Evolutionary conservation across 371 early-diverging fungal species (phyloP).

Genomic region (Rhizopus delemar): DNA sequence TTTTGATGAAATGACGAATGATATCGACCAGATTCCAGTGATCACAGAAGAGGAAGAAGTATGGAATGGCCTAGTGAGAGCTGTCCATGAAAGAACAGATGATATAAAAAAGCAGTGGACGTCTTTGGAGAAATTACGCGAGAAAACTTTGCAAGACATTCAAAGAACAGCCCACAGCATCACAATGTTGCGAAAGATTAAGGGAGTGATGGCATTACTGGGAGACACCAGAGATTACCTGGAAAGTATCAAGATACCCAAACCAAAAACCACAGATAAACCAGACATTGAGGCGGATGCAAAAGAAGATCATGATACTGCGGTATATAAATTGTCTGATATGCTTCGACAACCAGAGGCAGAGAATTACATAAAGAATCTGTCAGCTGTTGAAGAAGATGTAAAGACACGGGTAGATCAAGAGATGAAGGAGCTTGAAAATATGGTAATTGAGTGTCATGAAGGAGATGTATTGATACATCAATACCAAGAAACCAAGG

Average conservation of each 20-base stretch:
- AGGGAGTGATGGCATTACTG: conserved; percentile 30
- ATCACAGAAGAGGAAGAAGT: background rate
- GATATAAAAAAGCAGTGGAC: conserved; percentile 21
- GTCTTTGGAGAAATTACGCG: conserved; percentile 5
- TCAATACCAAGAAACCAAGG: conserved; percentile 22
- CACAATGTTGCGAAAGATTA: conserved; percentile 39
- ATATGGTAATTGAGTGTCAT: conserved; percentile 9
- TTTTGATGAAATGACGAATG: conserved; percentile 28
- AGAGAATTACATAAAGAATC: conserved; percentile 1
- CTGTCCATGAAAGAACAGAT: conserved; percentile 7
- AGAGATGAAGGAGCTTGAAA: conserved; percentile 11
- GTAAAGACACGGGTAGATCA: conserved; percentile 16
- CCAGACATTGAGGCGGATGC: background rate
- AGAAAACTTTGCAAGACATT: background rate
- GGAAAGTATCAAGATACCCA: background rate
- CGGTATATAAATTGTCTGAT: conserved; percentile 5
- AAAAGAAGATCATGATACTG: background rate
- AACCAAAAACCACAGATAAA: background rate
- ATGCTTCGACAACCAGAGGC: conserved; percentile 19
- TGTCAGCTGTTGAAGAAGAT: conserved; percentile 11
- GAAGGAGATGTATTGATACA: conserved; percentile 23
- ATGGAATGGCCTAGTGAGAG: background rate
- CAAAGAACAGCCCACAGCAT: conserved; percentile 29
- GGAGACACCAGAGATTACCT: conserved; percentile 36
- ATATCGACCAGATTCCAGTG: background rate